These are phyloP conservation scores for Coccomyxa sp. DNA, from an alignment of 139 green algal genomes.

Conservation along the genomic window DNA sequence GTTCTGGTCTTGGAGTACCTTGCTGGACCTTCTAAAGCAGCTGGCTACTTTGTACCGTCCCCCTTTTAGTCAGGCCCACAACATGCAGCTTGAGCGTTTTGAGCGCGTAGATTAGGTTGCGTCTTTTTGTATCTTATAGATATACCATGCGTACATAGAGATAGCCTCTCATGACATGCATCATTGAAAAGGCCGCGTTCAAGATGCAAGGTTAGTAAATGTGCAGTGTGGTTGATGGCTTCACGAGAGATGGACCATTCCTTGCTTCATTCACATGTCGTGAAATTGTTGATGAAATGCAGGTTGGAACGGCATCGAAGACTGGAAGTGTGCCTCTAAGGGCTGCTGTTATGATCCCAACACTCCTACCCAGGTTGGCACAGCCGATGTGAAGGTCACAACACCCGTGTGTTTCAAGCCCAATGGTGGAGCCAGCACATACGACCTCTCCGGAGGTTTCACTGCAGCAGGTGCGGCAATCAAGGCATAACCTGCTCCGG, in stretches of 20 bases:
- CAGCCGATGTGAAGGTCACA: neutral
- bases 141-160: neutral
- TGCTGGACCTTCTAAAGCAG: neutral
- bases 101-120: neutral
- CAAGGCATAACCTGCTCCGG: neutral
- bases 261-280: neutral
- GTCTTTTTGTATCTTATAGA: neutral
- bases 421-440: slow-evolving; percentile 21
- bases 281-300: neutral
- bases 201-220: neutral
- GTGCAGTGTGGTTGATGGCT: neutral
- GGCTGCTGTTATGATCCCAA: slow-evolving; percentile 33
- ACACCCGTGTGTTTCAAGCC: slow-evolving; percentile 39
- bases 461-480: neutral
- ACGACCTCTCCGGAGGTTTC: slow-evolving; percentile 4
- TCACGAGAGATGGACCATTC: neutral
- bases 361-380: slow-evolving; percentile 5
- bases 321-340: slow-evolving; percentile 28
- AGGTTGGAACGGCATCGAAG: slow-evolving; percentile 40
- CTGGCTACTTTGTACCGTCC: neutral
- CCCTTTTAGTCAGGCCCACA: neutral
- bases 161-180: neutral
- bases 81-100: neutral
- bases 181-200: neutral
- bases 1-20: neutral